Evolutionary conservation across 2,329 filamentous ascomycete genomes (phyloP).

Genomic region (Diaporthe amygdali): DNA sequence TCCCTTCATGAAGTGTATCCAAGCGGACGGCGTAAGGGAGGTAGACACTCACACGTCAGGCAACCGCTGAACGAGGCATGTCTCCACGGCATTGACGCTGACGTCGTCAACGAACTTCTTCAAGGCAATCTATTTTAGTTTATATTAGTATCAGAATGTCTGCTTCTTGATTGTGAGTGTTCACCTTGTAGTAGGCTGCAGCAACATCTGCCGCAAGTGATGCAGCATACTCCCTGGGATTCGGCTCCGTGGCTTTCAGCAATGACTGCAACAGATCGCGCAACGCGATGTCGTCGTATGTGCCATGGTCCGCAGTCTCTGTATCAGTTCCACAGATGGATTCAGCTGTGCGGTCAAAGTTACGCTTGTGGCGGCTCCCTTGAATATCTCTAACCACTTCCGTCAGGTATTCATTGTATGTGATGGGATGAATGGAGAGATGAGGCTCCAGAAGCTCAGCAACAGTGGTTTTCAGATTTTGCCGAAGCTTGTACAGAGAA

Average conservation of each 20-base stretch:
- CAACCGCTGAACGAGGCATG: constrained; percentile 32
- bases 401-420: constrained; percentile 33
- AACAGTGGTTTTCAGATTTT: constrained; percentile 29
- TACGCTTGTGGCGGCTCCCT: constrained; percentile 28
- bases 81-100: constrained; percentile 34
- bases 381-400: constrained; percentile 30
- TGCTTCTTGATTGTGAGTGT: too few relatives aligned
- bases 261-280: constrained; percentile 10
- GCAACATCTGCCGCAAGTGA: constrained; percentile 32
- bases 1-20: too few relatives aligned
- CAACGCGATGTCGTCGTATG: neutral
- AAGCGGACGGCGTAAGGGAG: too few relatives aligned
- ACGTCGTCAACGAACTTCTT: constrained; percentile 36
- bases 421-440: constrained; percentile 33
- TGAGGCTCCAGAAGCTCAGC: constrained; percentile 33
- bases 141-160: neutral
- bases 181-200: constrained; percentile 32
- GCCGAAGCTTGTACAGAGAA: constrained; percentile 28
- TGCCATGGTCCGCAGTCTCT: neutral
- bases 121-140: constrained; percentile 29
- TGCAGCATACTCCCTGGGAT: constrained; percentile 31
- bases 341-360: constrained; percentile 21
- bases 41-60: constrained; percentile 32
- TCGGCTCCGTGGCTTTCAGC: constrained; percentile 26
- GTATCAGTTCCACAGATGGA: neutral